These are phyloP conservation scores for Allium fistulosum DNA, from an alignment of 106 monocot species.

Conservation along the genomic window DNA sequence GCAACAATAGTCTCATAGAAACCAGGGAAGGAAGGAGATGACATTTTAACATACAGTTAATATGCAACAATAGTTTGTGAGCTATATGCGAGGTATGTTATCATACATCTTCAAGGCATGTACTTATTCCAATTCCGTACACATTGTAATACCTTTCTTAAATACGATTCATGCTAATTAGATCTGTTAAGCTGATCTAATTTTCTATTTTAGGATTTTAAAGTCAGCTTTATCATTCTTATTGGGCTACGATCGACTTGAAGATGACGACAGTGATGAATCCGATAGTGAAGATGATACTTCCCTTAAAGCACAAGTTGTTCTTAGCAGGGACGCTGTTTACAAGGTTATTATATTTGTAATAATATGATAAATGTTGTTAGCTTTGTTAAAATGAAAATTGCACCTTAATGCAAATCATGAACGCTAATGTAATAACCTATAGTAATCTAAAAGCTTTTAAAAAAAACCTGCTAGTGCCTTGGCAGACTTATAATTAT, in stretches of 20 bases:
- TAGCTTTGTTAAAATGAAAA: too few species aligned
- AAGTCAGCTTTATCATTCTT: conserved; percentile 76
- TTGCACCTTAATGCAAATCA: too few species aligned
- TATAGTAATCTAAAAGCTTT: too few species aligned
- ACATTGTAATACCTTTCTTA: neutral
- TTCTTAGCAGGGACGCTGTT: conserved; percentile 67
- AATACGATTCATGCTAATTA: neutral
- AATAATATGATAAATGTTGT: neutral
- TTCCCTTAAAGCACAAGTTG: conserved; percentile 36
- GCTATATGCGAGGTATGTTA: conserved; percentile 87
- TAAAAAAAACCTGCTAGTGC: too few species aligned
- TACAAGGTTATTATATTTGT: conserved; percentile 58
- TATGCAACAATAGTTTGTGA: too few species aligned
- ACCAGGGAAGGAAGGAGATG: too few species aligned
- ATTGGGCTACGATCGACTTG: conserved; percentile 63
- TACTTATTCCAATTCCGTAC: neutral
- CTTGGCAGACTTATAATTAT: too few species aligned
- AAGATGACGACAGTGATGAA: conserved; percentile 67
- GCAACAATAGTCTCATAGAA: too few species aligned
- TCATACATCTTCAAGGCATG: conserved; percentile 68
- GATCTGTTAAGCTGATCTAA: neutral
- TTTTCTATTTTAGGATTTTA: conserved; percentile 65
- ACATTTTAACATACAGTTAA: too few species aligned
- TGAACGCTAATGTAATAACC: too few species aligned
- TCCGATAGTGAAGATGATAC: conserved; percentile 59